phyloP scores from a whole-genome alignment of 257 asterid species.

The Buddleja alternifolia region DNA sequence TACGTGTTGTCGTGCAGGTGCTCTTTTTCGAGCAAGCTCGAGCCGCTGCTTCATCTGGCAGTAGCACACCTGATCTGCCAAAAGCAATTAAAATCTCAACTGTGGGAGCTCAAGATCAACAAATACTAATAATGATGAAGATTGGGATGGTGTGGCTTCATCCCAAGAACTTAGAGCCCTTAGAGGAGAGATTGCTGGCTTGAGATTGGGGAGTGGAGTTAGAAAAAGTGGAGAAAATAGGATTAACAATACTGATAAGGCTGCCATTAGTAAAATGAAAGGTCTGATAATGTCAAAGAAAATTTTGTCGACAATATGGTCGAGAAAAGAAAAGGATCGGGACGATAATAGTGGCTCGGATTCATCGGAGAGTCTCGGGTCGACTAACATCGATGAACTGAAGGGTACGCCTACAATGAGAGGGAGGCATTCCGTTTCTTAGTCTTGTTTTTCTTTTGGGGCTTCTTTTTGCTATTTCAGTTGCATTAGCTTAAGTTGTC shows the following conservation, averaged over 20 bases:
- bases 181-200: slow-evolving; percentile 59
- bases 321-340: slow-evolving; percentile 50
- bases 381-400: slow-evolving; percentile 50
- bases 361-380: slow-evolving; percentile 68
- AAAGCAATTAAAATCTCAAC: too few species aligned
- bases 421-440: slow-evolving; percentile 69
- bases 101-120: slow-evolving; percentile 73
- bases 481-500: slow-evolving; percentile 26
- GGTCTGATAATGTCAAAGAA: slow-evolving; percentile 58
- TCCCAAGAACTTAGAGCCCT: slow-evolving; percentile 73
- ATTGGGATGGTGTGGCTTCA: slow-evolving; percentile 71
- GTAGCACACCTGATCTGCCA: slow-evolving; percentile 56
- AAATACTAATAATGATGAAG: slow-evolving; percentile 82
- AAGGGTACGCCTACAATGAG: slow-evolving; percentile 58
- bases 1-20: slow-evolving; percentile 50
- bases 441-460: slow-evolving; percentile 33
- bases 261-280: slow-evolving; percentile 52
- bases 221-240: slow-evolving; percentile 19
- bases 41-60: slow-evolving; percentile 47
- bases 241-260: slow-evolving; percentile 40
- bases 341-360: slow-evolving; percentile 73
- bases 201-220: slow-evolving; percentile 48
- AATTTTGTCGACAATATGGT: slow-evolving; percentile 65
- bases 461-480: slow-evolving; percentile 4
- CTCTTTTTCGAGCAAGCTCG: slow-evolving; percentile 55